These are phyloP conservation scores for Withania somnifera DNA, from an alignment of 305 asterid species.

Conservation along the genomic window DNA sequence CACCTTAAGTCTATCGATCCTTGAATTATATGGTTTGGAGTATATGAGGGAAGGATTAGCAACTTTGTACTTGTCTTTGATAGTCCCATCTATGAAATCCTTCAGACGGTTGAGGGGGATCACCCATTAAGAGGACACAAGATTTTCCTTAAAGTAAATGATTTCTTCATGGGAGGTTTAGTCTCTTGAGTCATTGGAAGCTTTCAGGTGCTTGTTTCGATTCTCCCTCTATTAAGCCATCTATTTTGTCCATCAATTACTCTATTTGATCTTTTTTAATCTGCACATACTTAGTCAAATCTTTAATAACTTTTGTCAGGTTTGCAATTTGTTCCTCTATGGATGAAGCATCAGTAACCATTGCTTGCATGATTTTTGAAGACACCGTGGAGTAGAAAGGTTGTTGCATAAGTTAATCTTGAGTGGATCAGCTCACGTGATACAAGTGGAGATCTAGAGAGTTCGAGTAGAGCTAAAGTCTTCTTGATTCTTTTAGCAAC, in stretches of 20 bases:
- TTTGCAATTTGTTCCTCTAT: background rate
- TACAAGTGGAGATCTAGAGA: too few relatives aligned
- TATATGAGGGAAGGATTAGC: too few relatives aligned
- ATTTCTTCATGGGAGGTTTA: background rate
- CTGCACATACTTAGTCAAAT: background rate
- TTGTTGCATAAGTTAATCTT: background rate
- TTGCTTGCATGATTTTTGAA: background rate
- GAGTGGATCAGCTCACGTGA: too few relatives aligned
- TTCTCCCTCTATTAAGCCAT: background rate
- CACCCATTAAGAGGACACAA: too few relatives aligned
- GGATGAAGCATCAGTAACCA: background rate
- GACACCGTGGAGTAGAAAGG: background rate
- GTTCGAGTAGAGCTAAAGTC: too few relatives aligned
- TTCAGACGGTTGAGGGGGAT: too few relatives aligned
- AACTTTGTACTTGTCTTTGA: too few relatives aligned
- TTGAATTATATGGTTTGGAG: too few relatives aligned
- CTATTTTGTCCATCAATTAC: background rate
- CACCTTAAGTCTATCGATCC: too few relatives aligned
- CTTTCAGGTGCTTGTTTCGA: background rate
- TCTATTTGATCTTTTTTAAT: background rate
- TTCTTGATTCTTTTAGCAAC: too few relatives aligned
- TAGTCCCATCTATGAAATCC: too few relatives aligned
- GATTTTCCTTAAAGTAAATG: too few relatives aligned
- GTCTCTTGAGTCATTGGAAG: background rate
- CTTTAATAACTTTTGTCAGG: background rate